Percentiles rank a stretch among this genome's conserved stretches.
phyloP scores from a whole-genome alignment of 2,329 filamentous ascomycete species.

The Neopestalotiopsis rosae region DNA sequence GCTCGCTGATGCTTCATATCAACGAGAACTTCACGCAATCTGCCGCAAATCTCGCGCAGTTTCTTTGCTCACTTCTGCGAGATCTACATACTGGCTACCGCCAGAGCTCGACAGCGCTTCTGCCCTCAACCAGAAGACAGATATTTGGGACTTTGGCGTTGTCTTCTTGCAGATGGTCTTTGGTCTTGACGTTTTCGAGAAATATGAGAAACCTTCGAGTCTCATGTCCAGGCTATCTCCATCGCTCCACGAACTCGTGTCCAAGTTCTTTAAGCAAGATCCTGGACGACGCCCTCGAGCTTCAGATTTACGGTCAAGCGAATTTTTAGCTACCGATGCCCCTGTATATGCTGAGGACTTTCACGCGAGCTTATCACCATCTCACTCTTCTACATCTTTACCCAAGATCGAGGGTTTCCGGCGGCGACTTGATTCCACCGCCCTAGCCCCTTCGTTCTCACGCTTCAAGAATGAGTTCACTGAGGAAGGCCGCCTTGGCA shows the following conservation, averaged over 20 bases:
- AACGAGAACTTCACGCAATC: slow-evolving; percentile 70
- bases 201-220: slow-evolving; percentile 78
- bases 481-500: slow-evolving; percentile 86
- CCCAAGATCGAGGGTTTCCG: slow-evolving; percentile 49
- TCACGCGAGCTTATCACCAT: slow-evolving; percentile 43
- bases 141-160: slow-evolving; percentile 94
- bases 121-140: slow-evolving; percentile 76
- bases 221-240: slow-evolving; percentile 73
- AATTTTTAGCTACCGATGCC: slow-evolving; percentile 70
- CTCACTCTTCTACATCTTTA: slow-evolving; percentile 48
- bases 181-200: slow-evolving; percentile 76
- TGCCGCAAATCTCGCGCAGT: slow-evolving; percentile 57
- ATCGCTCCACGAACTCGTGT: slow-evolving; percentile 78
- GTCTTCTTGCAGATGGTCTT: slow-evolving; percentile 94
- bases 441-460: slow-evolving; percentile 61
- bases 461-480: slow-evolving; percentile 90
- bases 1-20: slow-evolving; percentile 75
- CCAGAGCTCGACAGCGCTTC: slow-evolving; percentile 73
- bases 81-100: slow-evolving; percentile 82
- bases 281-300: slow-evolving; percentile 84
- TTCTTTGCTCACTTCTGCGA: slow-evolving; percentile 63
- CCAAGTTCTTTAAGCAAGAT: slow-evolving; percentile 84
- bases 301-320: slow-evolving; percentile 72
- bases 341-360: slow-evolving; percentile 58
- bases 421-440: slow-evolving; percentile 66